phyloP scores from a whole-genome alignment of 1,284 basidiomycete genomes.

The Malassezia cuniculi region DNA sequence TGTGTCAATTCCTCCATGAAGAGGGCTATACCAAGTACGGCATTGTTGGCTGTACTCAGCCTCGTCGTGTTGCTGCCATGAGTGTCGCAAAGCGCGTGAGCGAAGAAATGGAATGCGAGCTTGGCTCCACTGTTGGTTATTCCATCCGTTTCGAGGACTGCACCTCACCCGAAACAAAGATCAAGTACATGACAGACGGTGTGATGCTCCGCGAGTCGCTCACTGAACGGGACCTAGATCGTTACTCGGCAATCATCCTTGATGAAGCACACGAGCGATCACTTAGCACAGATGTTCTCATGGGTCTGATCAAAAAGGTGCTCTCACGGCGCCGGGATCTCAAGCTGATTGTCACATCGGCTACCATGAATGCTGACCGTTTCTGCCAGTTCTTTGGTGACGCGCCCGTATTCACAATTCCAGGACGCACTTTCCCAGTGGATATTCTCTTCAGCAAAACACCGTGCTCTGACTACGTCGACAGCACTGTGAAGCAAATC shows the following conservation, averaged over 20 bases:
- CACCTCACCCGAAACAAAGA: slow-evolving; percentile 76
- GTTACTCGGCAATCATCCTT: slow-evolving; percentile 87
- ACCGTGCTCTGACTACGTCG: slow-evolving; percentile 97
- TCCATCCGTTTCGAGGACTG: slow-evolving; percentile 97
- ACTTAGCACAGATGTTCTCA: slow-evolving; percentile 86
- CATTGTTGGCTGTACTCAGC: slow-evolving; percentile 87
- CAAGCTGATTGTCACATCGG: slow-evolving; percentile 92
- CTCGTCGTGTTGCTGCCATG: slow-evolving; percentile 94
- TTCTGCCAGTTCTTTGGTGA: slow-evolving; percentile 84
- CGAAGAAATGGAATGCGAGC: slow-evolving; percentile 69
- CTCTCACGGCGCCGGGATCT: slow-evolving; percentile 77
- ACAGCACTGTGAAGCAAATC: slow-evolving; percentile 91
- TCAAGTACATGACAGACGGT: slow-evolving; percentile 94
- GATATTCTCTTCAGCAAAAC: slow-evolving; percentile 91
- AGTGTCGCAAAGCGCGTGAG: slow-evolving; percentile 96
- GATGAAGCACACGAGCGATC: slow-evolving; percentile 96
- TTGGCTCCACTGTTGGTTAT: slow-evolving; percentile 81
- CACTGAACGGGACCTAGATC: slow-evolving; percentile 86
- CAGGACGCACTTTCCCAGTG: slow-evolving; percentile 94
- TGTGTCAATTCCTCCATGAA: slow-evolving; percentile 83
- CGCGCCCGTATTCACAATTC: slow-evolving; percentile 89
- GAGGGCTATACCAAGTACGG: slow-evolving; percentile 83
- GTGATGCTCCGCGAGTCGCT: slow-evolving; percentile 85
- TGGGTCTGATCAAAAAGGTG: slow-evolving; percentile 87
- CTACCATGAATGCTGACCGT: slow-evolving; percentile 98